A percentile compares a stretch with the other conserved stretches of the same genome.
These are phyloP conservation scores for Raffaelea deltoideospora DNA, from an alignment of 2,329 filamentous ascomycete species.

Conservation along the genomic window DNA sequence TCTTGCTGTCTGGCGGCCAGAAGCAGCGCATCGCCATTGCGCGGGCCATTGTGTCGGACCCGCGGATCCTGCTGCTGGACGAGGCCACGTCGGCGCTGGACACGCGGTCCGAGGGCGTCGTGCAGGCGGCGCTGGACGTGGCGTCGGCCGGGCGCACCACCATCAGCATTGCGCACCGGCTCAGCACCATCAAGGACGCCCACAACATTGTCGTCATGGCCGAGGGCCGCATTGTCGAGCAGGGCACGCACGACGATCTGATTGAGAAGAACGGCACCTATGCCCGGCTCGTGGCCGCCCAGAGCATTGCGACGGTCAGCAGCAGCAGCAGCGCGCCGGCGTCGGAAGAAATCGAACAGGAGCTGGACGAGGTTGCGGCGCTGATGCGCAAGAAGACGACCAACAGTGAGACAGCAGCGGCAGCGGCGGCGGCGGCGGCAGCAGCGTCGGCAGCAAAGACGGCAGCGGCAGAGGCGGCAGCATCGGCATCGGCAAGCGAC, in stretches of 20 bases:
- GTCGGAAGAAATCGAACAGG: conserved; percentile 12
- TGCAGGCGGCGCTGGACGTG: conserved; percentile 81
- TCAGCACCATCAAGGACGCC: conserved; percentile 86
- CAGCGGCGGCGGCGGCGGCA: neutral
- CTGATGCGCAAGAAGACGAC: conserved; percentile 32
- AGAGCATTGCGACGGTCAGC: conserved; percentile 58
- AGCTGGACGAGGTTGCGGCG: conserved; percentile 24
- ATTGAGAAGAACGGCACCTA: conserved; percentile 60
- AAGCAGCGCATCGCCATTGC: conserved; percentile 96
- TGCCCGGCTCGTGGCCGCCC: conserved; percentile 72
- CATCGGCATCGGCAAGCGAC: too few relatives aligned
- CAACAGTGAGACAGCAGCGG: conserved; percentile 16
- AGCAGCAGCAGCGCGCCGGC: too few relatives aligned
- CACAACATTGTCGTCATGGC: conserved; percentile 95
- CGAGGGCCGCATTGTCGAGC: conserved; percentile 73
- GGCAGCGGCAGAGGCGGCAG: neutral
- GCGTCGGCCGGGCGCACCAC: conserved; percentile 80
- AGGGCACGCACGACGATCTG: conserved; percentile 74
- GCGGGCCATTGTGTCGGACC: conserved; percentile 76
- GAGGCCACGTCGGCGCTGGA: conserved; percentile 91
- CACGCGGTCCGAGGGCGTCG: conserved; percentile 85
- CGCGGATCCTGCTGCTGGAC: conserved; percentile 82
- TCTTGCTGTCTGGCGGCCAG: conserved; percentile 84
- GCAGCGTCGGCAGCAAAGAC: neutral
- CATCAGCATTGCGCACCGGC: conserved; percentile 86